A percentile compares a stretch with the other conserved stretches of the same genome.
Conservation (phyloP, 331 rosid species). For the Erythrophleum ivorense region DNA sequence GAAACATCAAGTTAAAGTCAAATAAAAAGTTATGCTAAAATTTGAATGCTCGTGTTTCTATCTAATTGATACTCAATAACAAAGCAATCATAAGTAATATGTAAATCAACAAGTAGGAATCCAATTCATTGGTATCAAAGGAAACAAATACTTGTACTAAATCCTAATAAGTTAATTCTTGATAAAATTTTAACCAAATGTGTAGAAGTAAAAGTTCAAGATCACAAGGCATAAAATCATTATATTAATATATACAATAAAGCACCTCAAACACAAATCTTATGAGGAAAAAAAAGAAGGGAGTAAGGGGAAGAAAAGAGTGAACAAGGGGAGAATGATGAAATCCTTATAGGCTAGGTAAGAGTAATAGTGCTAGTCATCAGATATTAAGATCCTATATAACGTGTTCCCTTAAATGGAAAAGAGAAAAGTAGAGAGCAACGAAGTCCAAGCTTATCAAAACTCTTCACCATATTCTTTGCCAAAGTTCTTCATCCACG, state of each 20-base stretch:
- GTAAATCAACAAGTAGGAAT: background rate
- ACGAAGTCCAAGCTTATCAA: too few relatives aligned
- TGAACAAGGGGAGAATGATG: conserved; percentile 67
- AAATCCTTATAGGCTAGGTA: conserved; percentile 78
- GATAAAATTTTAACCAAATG: background rate
- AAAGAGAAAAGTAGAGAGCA: too few relatives aligned
- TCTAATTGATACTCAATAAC: too few relatives aligned
- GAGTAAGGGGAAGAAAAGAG: conserved; percentile 68
- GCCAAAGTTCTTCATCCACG: too few relatives aligned
- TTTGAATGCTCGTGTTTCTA: too few relatives aligned
- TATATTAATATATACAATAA: too few relatives aligned
- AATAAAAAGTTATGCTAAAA: background rate
- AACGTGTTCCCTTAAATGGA: too few relatives aligned
- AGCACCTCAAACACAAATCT: conserved; percentile 84
- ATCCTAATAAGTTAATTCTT: background rate
- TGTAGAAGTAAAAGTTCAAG: background rate
- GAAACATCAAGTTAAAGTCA: background rate
- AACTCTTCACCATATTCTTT: too few relatives aligned
- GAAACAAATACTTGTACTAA: background rate
- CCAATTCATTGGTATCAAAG: background rate
- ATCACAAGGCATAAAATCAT: background rate
- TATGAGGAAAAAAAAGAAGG: conserved; percentile 76
- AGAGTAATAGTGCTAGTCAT: conserved; percentile 78
- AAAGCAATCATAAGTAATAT: background rate
- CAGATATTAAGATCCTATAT: too few relatives aligned